Base-by-base conservation (phyloP, 306 rosid genomes). In the Phaseolus lunatus region DNA sequence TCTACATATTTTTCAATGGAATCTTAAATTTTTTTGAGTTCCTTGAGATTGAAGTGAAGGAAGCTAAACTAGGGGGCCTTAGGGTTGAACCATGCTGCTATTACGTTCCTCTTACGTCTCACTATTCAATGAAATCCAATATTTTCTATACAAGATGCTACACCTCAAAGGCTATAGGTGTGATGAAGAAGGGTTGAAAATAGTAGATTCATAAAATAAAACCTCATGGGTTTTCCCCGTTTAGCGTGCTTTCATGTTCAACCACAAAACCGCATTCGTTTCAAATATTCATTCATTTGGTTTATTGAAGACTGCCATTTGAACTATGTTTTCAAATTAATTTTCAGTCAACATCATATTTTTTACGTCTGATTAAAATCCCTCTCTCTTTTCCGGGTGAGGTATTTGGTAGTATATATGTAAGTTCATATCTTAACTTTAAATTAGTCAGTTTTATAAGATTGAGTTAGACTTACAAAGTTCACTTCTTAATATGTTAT, bases 31-130 rank as follows among this genome's bases (percentile, higher is more conserved):
- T 31, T n/a, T 31, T 14, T 1, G 0, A 5, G 33, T 74, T 61
- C 44, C 20, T 61, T 16, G 6, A 16, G 62, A 27, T 58, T 26
- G 39, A 58, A 58, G 41, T 5, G 58, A 43, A 57, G 19, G 50
- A 70, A 78, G 39, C 73, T 13, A 7, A 11, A 20, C 26, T 1
- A 64, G 27, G 35, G 27, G 70, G 48, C n/a, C 70, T n/a, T 33
- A 33, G 1, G 48, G 49, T 15, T 7, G 22, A 59, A 65, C 18
- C 31, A 39, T 9, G 23, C 3, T 19, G 8, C 49, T 7, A 10
- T 37, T 65, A 39, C 50, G 31, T 65, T 16, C 29, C 2, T 39
- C 65, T 65, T 22, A 52, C 48, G 50, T 41, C 27, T 33, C 27
- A 7, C 9, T n/a, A 26, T 41, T 11, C 45, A 58, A 43, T 59